Base-by-base conservation (phyloP, 345 rosid species). In the rapeseed (Brassica napus) region DNA sequence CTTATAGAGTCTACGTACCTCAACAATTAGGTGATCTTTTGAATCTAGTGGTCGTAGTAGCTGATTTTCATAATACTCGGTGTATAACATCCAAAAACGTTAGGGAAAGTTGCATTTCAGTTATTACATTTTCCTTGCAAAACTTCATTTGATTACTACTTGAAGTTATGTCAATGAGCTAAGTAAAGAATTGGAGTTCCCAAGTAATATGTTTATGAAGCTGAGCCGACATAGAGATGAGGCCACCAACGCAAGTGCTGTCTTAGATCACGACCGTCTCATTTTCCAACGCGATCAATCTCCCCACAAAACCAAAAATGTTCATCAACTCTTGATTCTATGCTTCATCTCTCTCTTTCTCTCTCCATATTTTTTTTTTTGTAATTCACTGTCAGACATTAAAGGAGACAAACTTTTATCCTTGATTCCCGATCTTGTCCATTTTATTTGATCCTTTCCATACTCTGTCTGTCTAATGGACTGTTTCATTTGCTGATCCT, bases 211-310 rank as follows among this genome's bases (percentile, higher is more conserved):
- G 83, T 75, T 75, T 75, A 68, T 81, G 83, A 81, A 84, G 78
- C 86, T 73, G 76, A 88, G 83, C 94, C 91, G 97, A 92, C 98
- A 87, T 31, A 74, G 84, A 82, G 85, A 85, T 85, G 80, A 86
- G 83, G 83, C 86, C 93, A 85, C 88, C 98, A 87, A 94, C 83
- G 96, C 88, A 86, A 84, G 69, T 92, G 98, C 92, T 86, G 92
- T 84, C 78, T 67, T 81, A 70, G 81, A 77, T 82, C 77, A 58
- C 67, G 78, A 80, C 87, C 86, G 71, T 81, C 81, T 80, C 80
- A 82, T 77, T 90, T 88, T 87, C 92, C 90, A 62, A 85, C 24
- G 79, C 44, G 74, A 71, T 76, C 81, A 81, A 81, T 58, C 77
- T 81, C 71, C 59, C 67, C 67, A 35, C 71, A 66, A 63, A 77